A percentile compares a stretch with the other conserved stretches of the same genome.
phyloP scores from a whole-genome alignment of 106 monocot genomes.

The Allium fistulosum region DNA sequence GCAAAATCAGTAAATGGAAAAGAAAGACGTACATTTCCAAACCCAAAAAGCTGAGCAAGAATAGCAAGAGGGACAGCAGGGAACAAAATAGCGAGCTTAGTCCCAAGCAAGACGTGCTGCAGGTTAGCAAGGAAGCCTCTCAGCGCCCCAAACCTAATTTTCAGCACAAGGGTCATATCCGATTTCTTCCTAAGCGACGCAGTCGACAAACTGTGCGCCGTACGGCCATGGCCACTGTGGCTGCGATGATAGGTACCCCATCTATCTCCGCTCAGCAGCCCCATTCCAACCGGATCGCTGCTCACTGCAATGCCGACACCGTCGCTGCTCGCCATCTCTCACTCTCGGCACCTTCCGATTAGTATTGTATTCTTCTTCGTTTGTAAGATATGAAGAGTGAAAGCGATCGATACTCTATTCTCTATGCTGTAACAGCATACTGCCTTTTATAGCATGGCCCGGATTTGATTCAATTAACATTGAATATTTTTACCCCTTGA shows the following conservation, averaged over 20 bases:
- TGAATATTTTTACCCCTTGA: no score
- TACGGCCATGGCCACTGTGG: conserved; percentile 23
- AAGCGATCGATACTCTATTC: no score
- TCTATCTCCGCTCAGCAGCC: conserved; percentile 20
- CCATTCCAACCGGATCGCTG: background rate
- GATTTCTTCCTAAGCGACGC: conserved; percentile 58
- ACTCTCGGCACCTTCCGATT: no score
- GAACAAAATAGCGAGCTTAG: conserved; percentile 80
- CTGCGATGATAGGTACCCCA: conserved; percentile 15
- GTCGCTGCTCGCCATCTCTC: background rate
- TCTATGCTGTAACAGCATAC: no score
- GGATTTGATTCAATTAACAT: no score
- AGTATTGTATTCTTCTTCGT: no score
- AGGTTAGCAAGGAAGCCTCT: conserved; percentile 50
- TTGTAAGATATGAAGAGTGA: no score
- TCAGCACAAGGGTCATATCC: conserved; percentile 37
- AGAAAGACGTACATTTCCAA: conserved; percentile 29
- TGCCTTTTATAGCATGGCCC: no score
- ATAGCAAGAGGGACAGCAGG: conserved; percentile 69
- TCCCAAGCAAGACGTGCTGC: conserved; percentile 81
- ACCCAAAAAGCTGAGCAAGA: conserved; percentile 30
- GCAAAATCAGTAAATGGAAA: background rate
- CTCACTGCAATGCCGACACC: background rate
- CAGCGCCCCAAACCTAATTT: conserved; percentile 33
- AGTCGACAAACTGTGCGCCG: conserved; percentile 63